Evolutionary conservation across 2,329 filamentous ascomycete genomes (phyloP).

Genomic region (Alternaria viburni): DNA sequence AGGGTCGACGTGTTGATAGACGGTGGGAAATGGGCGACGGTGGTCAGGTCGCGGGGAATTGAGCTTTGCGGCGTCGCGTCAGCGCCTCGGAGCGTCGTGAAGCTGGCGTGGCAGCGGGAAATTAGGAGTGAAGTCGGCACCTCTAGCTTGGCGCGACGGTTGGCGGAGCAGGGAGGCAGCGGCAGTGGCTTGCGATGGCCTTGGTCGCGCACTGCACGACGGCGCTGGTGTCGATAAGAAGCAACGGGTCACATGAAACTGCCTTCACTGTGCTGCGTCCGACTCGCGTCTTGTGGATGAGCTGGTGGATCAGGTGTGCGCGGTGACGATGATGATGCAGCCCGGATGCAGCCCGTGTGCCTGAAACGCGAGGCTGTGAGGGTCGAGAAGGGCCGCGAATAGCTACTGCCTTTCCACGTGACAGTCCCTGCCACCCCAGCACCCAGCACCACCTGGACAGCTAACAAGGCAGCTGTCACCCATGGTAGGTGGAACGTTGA

Average conservation of each 20-base stretch:
- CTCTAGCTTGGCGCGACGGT: conserved; percentile 41
- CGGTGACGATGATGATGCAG: conserved; percentile 4
- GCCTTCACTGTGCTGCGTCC: background rate
- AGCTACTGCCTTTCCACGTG: conserved; percentile 15
- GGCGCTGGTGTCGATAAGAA: background rate
- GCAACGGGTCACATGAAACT: conserved; percentile 4
- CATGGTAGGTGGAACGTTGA: background rate
- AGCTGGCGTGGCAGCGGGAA: conserved; percentile 37
- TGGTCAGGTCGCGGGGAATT: background rate
- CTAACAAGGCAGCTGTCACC: conserved; percentile 2
- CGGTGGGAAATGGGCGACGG: conserved; percentile 10
- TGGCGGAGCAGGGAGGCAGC: conserved; percentile 27
- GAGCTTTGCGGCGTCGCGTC: conserved; percentile 23
- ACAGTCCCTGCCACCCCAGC: conserved; percentile 10
- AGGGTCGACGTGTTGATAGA: background rate
- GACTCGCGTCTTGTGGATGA: conserved; percentile 2
- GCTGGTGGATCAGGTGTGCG: conserved; percentile 1
- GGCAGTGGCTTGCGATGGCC: conserved; percentile 33
- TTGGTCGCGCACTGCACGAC: conserved; percentile 20
- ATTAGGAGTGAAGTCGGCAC: conserved; percentile 38
- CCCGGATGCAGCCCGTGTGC: background rate
- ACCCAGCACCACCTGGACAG: background rate
- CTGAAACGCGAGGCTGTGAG: conserved; percentile 22
- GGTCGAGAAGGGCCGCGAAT: conserved; percentile 4
- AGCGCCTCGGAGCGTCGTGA: conserved; percentile 32